Conservation (phyloP, 331 rosid species). For the Dryas integrifolia region DNA sequence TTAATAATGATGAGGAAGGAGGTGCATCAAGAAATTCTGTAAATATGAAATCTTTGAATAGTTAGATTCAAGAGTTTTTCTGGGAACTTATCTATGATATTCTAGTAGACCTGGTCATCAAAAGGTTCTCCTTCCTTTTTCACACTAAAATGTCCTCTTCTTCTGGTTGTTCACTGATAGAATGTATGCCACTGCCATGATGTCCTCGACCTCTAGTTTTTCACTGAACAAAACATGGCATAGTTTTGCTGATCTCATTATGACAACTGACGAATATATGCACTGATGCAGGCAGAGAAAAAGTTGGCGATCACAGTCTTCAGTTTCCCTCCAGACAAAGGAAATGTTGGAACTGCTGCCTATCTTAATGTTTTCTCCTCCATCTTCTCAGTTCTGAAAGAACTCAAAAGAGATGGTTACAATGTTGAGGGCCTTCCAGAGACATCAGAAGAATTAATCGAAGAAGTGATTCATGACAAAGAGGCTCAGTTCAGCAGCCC, state of each 20-base stretch:
- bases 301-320: slow-evolving; percentile 87
- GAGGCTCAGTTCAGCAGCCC: slow-evolving; percentile 99
- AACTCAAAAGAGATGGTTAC: slow-evolving; percentile 79
- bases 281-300: slow-evolving; percentile 65
- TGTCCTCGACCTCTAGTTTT: background rate
- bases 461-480: slow-evolving; percentile 87
- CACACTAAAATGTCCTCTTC: background rate
- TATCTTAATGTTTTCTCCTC: slow-evolving; percentile 91
- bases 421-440: slow-evolving; percentile 87
- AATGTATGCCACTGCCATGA: background rate
- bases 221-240: background rate
- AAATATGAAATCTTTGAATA: background rate
- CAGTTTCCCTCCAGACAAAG: slow-evolving; percentile 99
- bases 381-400: slow-evolving; percentile 81
- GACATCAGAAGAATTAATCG: slow-evolving; percentile 85
- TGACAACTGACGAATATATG: background rate
- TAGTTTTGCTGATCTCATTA: background rate
- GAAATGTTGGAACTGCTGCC: slow-evolving; percentile 97
- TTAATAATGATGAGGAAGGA: background rate
- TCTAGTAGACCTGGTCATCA: background rate
- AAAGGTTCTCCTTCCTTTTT: background rate
- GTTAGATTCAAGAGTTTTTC: background rate
- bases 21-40: background rate
- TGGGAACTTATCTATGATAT: background rate
- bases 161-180: background rate